phyloP scores from a whole-genome alignment of 202 grass and related monocot genomes.

The Panicum hallii region DNA sequence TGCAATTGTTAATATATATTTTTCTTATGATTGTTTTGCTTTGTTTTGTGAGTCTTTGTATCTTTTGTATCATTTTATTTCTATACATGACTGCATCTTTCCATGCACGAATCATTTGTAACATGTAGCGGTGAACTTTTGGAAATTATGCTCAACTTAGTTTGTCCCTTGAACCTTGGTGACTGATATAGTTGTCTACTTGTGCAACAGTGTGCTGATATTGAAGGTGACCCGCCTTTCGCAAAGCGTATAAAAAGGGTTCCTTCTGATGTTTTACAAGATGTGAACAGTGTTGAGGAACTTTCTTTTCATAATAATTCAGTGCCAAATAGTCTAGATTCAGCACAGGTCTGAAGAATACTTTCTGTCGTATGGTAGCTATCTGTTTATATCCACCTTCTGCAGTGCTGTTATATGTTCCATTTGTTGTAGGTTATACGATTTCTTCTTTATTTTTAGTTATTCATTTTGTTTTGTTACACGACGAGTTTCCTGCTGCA shows the following conservation, averaged over 20 bases:
- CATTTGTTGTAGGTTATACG: constrained; percentile 8
- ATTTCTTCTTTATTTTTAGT: constrained; percentile 4
- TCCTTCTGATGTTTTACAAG: constrained; percentile 85
- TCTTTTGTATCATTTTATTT: constrained; percentile 8
- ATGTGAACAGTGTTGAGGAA: constrained; percentile 87
- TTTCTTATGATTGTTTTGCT: background rate
- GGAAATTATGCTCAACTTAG: constrained; percentile 17
- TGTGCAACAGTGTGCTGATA: constrained; percentile 62
- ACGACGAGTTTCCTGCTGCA: constrained; percentile 21
- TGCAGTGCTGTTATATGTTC: constrained; percentile 9
- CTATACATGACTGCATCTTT: background rate
- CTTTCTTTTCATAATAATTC: constrained; percentile 78
- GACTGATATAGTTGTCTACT: constrained; percentile 37
- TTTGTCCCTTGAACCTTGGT: constrained; percentile 29
- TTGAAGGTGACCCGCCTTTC: constrained; percentile 70
- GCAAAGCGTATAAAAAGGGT: constrained; percentile 77
- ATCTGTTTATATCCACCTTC: constrained; percentile 3
- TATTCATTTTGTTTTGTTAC: constrained; percentile 27
- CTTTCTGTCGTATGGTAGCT: constrained; percentile 31
- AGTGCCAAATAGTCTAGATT: constrained; percentile 70
- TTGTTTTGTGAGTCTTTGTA: background rate
- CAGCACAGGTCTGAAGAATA: constrained; percentile 69
- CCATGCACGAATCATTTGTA: constrained; percentile 12
- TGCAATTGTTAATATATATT: background rate
- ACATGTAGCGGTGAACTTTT: constrained; percentile 16